These are phyloP conservation scores for Xylaria intraflava DNA, from an alignment of 495 filamentous ascomycete species.

Conservation along the genomic window DNA sequence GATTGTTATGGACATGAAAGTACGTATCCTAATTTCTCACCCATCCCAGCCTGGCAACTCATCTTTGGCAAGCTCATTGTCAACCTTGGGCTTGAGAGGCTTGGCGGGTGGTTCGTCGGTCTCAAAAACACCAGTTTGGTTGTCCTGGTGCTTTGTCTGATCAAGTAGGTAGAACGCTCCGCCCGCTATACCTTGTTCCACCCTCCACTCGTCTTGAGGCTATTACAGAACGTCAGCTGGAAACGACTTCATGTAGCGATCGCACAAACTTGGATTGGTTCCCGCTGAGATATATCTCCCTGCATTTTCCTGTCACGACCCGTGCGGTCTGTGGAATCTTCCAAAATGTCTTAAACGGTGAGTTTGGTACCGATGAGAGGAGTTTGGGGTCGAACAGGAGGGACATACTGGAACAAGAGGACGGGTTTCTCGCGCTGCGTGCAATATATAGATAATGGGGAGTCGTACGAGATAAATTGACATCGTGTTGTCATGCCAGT, in stretches of 20 bases:
- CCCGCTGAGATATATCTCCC: slow-evolving; percentile 15
- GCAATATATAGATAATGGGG: no score
- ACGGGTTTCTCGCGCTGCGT: no score
- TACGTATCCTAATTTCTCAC: slow-evolving; percentile 11
- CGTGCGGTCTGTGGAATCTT: not conserved
- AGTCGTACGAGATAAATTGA: not conserved
- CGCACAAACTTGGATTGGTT: slow-evolving; percentile 13
- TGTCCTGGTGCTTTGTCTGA: slow-evolving; percentile 30
- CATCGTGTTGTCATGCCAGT: not conserved
- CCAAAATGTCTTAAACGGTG: not conserved
- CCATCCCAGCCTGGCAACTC: slow-evolving; percentile 25
- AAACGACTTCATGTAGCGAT: not conserved
- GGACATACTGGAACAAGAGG: no score
- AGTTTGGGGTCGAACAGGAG: not conserved
- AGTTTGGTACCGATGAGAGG: not conserved
- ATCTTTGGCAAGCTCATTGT: slow-evolving; percentile 9
- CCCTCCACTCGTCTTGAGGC: slow-evolving; percentile 47
- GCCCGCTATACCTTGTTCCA: slow-evolving; percentile 45
- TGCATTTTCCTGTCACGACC: slow-evolving; percentile 9
- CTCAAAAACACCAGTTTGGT: slow-evolving; percentile 22
- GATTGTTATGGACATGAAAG: not conserved
- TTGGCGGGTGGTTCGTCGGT: not conserved
- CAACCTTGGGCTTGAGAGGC: slow-evolving; percentile 8
- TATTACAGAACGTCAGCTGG: slow-evolving; percentile 8
- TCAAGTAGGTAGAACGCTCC: slow-evolving; percentile 43